Conservation (phyloP, 2,329 filamentous ascomycete genomes). For the Hypomyces rosellus region DNA sequence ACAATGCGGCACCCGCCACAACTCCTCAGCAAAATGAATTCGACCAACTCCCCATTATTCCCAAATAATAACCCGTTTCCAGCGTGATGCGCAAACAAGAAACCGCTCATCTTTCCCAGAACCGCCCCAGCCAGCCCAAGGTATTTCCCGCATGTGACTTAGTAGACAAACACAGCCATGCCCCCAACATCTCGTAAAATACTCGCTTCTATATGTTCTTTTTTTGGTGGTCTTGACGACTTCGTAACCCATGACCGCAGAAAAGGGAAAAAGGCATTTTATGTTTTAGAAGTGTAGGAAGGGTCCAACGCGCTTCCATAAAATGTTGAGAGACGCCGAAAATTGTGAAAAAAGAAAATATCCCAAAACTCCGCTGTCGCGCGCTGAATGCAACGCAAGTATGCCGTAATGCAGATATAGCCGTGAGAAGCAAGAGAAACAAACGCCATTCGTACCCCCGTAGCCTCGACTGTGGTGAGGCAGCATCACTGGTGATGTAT, state of each 20-base stretch:
- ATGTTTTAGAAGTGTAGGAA: slow-evolving; percentile 9
- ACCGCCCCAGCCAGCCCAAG: slow-evolving; percentile 24
- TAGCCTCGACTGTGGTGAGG: slow-evolving; percentile 29
- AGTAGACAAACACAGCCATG: slow-evolving; percentile 31
- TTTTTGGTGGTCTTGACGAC: slow-evolving; percentile 33
- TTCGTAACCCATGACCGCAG: slow-evolving; percentile 39
- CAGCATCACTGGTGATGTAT: slow-evolving; percentile 22
- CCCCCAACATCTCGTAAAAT: slow-evolving; percentile 26
- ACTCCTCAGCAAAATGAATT: slow-evolving; percentile 19
- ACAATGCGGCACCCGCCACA: slow-evolving; percentile 21
- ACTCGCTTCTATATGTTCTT: slow-evolving; percentile 40
- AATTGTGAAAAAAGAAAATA: slow-evolving; percentile 10
- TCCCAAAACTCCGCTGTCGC: slow-evolving; percentile 15
- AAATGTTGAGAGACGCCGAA: slow-evolving; percentile 11
- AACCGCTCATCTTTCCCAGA: slow-evolving; percentile 28
- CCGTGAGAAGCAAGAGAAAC: slow-evolving; percentile 31
- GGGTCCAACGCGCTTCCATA: slow-evolving; percentile 3
- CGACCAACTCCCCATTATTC: slow-evolving; percentile 32
- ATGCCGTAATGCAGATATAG: slow-evolving; percentile 15
- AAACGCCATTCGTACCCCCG: slow-evolving; percentile 38
- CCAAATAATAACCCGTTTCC: slow-evolving; percentile 24
- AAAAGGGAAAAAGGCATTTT: slow-evolving; percentile 26
- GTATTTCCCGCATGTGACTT: slow-evolving; percentile 28
- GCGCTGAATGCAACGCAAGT: slow-evolving; percentile 12
- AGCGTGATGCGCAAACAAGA: slow-evolving; percentile 24